phyloP scores from a whole-genome alignment of 2,329 filamentous ascomycete genomes.

The Amauroascus verrucosus region DNA sequence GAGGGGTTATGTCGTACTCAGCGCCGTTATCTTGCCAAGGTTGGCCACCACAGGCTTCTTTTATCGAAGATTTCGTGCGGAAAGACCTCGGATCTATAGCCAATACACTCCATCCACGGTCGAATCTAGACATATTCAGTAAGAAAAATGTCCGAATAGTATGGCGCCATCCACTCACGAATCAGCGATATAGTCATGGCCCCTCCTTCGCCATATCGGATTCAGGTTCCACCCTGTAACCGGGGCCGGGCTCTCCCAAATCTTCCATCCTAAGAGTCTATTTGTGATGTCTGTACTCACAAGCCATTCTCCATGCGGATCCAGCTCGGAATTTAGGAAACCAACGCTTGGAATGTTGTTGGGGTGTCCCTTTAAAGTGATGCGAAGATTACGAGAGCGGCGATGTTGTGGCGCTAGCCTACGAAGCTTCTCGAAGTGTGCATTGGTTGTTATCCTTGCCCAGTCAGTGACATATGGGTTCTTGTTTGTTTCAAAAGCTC shows the following conservation, averaged over 20 bases:
- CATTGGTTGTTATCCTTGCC: slow-evolving; percentile 23
- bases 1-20: slow-evolving; percentile 20
- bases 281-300: slow-evolving; percentile 49
- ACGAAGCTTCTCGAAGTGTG: slow-evolving; percentile 22
- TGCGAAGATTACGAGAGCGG: slow-evolving; percentile 34
- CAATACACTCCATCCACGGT: slow-evolving; percentile 39
- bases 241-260: slow-evolving; percentile 32
- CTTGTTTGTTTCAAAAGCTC: slow-evolving; percentile 14
- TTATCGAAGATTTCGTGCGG: slow-evolving; percentile 25
- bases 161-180: neutral
- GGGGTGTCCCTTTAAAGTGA: slow-evolving; percentile 35
- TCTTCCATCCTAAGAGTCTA: slow-evolving; percentile 40
- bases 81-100: slow-evolving; percentile 38
- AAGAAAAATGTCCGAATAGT: neutral
- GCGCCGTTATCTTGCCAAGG: slow-evolving; percentile 19
- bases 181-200: slow-evolving; percentile 8
- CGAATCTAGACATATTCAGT: slow-evolving; percentile 1
- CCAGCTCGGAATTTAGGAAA: slow-evolving; percentile 50
- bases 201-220: neutral
- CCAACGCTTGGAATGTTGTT: slow-evolving; percentile 49
- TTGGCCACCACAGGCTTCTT: slow-evolving; percentile 34
- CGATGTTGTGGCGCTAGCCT: slow-evolving; percentile 24
- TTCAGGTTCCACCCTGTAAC: slow-evolving; percentile 16
- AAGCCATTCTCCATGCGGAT: slow-evolving; percentile 47
- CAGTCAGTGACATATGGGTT: slow-evolving; percentile 20